These are phyloP conservation scores for Groenewaldozyma tartarivorans DNA, from an alignment of 805 yeast species.

Conservation along the genomic window DNA sequence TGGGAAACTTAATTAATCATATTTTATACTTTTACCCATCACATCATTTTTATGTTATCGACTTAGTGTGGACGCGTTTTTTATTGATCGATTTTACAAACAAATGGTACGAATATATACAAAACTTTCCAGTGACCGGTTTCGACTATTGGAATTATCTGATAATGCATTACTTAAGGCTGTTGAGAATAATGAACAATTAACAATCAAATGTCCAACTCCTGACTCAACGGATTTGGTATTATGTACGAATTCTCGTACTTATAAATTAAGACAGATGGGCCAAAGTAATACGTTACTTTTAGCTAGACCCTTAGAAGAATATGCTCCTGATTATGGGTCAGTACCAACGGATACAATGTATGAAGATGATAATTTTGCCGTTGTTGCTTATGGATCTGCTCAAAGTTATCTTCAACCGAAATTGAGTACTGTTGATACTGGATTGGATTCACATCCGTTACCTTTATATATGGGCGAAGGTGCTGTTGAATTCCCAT, in stretches of 20 bases:
- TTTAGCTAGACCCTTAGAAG: conserved; percentile 29
- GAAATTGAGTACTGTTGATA: background rate
- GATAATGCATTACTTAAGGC: conserved; percentile 18
- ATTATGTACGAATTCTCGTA: conserved; percentile 46
- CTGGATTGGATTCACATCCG: conserved; percentile 13
- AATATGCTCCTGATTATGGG: conserved; percentile 35
- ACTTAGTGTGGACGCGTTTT: no score
- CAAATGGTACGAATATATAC: background rate
- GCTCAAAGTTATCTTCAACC: conserved; percentile 21
- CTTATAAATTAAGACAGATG: conserved; percentile 64
- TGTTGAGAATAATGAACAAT: conserved; percentile 13
- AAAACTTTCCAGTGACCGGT: conserved; percentile 3
- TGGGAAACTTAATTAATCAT: no score
- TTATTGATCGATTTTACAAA: no score
- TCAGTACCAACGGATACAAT: conserved; percentile 71
- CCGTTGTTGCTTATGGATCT: conserved; percentile 17
- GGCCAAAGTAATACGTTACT: conserved; percentile 84
- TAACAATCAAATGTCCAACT: conserved; percentile 29
- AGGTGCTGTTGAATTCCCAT: background rate
- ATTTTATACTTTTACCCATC: no score
- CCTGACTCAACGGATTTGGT: conserved; percentile 36
- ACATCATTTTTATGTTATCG: no score
- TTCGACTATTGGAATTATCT: conserved; percentile 21
- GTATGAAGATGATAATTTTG: conserved; percentile 27
- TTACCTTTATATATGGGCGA: background rate